These are phyloP conservation scores for Gastrolobium bilobum DNA, from an alignment of 306 rosid species.

Conservation along the genomic window DNA sequence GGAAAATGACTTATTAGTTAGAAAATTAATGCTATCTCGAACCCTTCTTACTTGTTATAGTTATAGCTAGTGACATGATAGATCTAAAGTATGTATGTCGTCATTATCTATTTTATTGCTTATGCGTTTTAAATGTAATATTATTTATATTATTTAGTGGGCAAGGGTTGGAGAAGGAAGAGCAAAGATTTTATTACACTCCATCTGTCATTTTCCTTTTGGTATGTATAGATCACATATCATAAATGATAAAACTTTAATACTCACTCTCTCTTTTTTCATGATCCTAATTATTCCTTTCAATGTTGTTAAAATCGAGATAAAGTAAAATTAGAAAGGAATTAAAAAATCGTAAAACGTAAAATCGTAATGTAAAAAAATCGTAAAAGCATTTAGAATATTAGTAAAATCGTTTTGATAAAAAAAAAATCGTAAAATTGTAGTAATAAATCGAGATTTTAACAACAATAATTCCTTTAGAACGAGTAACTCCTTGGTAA, in stretches of 20 bases:
- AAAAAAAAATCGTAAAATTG: no score
- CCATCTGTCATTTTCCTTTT: slow-evolving; percentile 43
- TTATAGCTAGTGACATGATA: slow-evolving; percentile 50
- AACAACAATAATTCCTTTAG: no score
- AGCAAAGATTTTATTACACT: slow-evolving; percentile 7
- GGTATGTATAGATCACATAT: slow-evolving; percentile 26
- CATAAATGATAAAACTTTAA: slow-evolving; percentile 10
- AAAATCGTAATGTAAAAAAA: no score
- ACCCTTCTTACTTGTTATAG: slow-evolving; percentile 51
- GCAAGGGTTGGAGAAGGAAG: slow-evolving; percentile 1
- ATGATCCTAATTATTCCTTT: no score
- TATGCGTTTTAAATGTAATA: slow-evolving; percentile 39
- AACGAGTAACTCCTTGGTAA: no score
- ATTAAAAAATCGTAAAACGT: no score
- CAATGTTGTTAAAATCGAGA: no score
- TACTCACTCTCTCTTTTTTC: not conserved
- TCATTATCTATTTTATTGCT: slow-evolving; percentile 49
- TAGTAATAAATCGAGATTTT: no score
- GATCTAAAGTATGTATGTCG: slow-evolving; percentile 61
- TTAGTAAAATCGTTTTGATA: no score
- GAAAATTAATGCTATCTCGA: slow-evolving; percentile 50
- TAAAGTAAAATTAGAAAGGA: no score
- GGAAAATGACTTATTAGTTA: slow-evolving; percentile 61
- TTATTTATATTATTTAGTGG: slow-evolving; percentile 10
- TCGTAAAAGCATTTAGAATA: no score